phyloP scores from a whole-genome alignment of 2,329 filamentous ascomycete species.

The Aspergillus aculeatus region DNA sequence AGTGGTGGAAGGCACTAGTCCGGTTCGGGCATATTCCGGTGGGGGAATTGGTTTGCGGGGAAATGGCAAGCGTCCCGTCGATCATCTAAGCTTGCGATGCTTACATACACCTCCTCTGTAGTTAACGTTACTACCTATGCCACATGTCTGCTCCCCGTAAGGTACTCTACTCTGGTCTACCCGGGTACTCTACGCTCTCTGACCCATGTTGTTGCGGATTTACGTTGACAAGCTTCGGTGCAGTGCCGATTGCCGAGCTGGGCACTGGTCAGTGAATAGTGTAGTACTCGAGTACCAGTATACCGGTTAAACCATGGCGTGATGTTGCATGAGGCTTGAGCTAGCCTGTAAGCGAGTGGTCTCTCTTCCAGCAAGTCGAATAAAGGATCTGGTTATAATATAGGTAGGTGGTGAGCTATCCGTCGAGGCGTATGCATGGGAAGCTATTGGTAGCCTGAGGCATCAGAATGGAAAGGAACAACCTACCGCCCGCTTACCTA shows the following conservation, averaged over 20 bases:
- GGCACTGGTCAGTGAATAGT: not conserved
- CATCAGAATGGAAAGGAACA: conserved; percentile 7
- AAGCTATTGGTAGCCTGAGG: not conserved
- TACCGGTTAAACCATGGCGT: not conserved
- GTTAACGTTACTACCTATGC: too few species aligned
- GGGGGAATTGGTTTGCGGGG: conserved; percentile 23
- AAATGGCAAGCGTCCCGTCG: not conserved
- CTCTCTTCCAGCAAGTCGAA: too few species aligned
- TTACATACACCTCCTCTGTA: not conserved
- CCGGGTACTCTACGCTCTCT: too few species aligned
- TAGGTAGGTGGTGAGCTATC: not conserved
- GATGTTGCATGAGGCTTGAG: not conserved
- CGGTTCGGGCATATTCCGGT: conserved; percentile 29
- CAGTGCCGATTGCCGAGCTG: not conserved
- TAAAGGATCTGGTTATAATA: not conserved
- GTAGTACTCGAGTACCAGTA: not conserved
- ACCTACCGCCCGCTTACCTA: conserved; percentile 15
- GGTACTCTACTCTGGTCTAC: too few species aligned
- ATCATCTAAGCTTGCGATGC: conserved; percentile 9
- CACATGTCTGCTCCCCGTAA: too few species aligned
- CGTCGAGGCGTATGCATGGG: not conserved
- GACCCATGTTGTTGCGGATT: too few species aligned
- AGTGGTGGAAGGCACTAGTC: conserved; percentile 3
- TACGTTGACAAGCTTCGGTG: not conserved
- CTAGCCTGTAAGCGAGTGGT: not conserved